Base-by-base conservation (phyloP, 2,329 filamentous ascomycete species). In the Diaporthe eres region DNA sequence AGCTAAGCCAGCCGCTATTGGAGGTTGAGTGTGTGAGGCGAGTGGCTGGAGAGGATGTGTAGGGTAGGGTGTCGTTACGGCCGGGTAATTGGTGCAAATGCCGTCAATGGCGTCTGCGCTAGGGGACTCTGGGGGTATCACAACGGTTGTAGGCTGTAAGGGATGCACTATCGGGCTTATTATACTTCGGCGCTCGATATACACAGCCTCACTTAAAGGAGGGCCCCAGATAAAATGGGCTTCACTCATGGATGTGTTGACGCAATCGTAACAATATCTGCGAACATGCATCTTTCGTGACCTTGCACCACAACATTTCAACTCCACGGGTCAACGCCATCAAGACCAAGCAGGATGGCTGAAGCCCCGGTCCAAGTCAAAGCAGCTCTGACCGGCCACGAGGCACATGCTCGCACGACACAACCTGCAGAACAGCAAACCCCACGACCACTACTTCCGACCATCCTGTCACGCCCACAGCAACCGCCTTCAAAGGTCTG, bases 21-120 rank as follows among this genome's bases (percentile, higher is more conserved):
- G 63, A 68, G 63, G 28, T 37, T 3, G 44, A 67, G 44, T 68
- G 63, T 37, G 47, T 68, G 28, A 68, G 44, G 63, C 44, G 44
- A 7, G 44, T 68, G 47, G 63, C 47, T 53, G 63, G 58, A 28
- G 58, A 51, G 44, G 15, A 51, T 7, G 8, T 53, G 19, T 37
- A 65, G 42, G 39, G 9, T 10, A 53, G 44, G 0, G 8, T 22
- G 0, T 49, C 19, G 17, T 49, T 49, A 49, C 49, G 47, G 17
- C 19, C 6, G 4, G 9, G n/a, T 55, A 25, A 28, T 55, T 55
- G n/a, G n/a, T 25, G n/a, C 12, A 28, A 55, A 49, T 4, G 8
- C 12, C n/a, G 2, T 7, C 51, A 3, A 55, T 55, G 51, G 51
- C n/a, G 25, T 4, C 51, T 55, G 25, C 51, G n/a, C 51, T 55